Evolutionary conservation across 306 rosid genomes (phyloP).

Genomic region (Cyamopsis tetragonoloba): DNA sequence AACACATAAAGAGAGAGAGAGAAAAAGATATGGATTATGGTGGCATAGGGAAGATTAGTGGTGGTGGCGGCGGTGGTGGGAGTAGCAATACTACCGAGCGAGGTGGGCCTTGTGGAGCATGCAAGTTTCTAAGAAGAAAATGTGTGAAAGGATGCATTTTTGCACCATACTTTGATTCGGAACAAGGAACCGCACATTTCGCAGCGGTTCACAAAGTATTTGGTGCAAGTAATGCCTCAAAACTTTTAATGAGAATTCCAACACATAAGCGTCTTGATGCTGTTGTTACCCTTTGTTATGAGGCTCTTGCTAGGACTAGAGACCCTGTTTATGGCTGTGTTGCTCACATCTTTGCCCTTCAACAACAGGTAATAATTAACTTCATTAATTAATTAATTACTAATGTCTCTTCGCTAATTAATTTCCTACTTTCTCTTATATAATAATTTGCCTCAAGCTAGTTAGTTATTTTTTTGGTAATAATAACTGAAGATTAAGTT

Average conservation of each 20-base stretch:
- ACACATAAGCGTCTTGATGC: conserved; percentile 65
- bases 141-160: conserved; percentile 83
- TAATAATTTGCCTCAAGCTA: too few species aligned
- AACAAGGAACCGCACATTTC: conserved; percentile 77
- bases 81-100: too few species aligned
- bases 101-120: conserved; percentile 93
- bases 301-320: conserved; percentile 74
- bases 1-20: background rate
- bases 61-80: too few species aligned
- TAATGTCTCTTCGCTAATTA: background rate
- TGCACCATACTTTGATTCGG: conserved; percentile 86
- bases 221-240: conserved; percentile 97
- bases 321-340: conserved; percentile 94
- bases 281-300: conserved; percentile 74
- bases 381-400: background rate
- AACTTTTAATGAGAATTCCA: conserved; percentile 65
- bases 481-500: too few species aligned
- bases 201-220: conserved; percentile 94
- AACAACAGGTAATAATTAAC: conserved; percentile 59
- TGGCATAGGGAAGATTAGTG: conserved; percentile 20
- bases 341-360: conserved; percentile 73
- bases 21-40: conserved; percentile 40
- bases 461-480: too few species aligned
- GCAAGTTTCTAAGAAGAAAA: conserved; percentile 80
- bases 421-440: background rate